These are phyloP conservation scores for Exophiala mesophila DNA, from an alignment of 2,329 filamentous ascomycete species.

Conservation along the genomic window DNA sequence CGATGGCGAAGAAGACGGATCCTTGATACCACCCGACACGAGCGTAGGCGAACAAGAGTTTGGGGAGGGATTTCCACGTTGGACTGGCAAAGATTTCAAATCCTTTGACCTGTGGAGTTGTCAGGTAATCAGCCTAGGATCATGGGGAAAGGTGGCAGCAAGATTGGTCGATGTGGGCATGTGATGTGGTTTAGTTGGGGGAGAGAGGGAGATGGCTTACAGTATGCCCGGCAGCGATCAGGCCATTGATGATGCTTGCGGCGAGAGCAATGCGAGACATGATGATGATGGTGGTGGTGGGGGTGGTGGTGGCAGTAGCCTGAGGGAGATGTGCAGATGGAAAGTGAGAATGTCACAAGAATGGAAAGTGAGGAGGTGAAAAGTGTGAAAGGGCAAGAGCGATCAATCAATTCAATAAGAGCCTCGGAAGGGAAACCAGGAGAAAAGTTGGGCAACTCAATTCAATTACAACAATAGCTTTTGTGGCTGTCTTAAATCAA, in stretches of 20 bases:
- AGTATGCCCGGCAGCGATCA: slow-evolving; percentile 11
- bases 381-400: no score
- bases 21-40: slow-evolving; percentile 18
- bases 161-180: background rate
- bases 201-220: slow-evolving; percentile 1
- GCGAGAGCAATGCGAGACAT: slow-evolving; percentile 6
- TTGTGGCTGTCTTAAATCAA: no score
- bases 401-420: no score
- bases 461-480: no score
- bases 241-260: slow-evolving; percentile 9
- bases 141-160: background rate
- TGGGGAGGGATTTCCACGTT: slow-evolving; percentile 9
- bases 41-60: slow-evolving; percentile 15
- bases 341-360: no score
- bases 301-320: no score
- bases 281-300: no score
- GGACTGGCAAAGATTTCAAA: slow-evolving; percentile 13
- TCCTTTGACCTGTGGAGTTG: slow-evolving; percentile 8
- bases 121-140: background rate
- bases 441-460: no score
- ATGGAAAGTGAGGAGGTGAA: no score
- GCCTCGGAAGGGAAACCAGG: no score
- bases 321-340: no score
- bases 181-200: background rate
- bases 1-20: slow-evolving; percentile 14